Conservation (phyloP, 2,329 filamentous ascomycete species). For the Lecanosticta acicola region DNA sequence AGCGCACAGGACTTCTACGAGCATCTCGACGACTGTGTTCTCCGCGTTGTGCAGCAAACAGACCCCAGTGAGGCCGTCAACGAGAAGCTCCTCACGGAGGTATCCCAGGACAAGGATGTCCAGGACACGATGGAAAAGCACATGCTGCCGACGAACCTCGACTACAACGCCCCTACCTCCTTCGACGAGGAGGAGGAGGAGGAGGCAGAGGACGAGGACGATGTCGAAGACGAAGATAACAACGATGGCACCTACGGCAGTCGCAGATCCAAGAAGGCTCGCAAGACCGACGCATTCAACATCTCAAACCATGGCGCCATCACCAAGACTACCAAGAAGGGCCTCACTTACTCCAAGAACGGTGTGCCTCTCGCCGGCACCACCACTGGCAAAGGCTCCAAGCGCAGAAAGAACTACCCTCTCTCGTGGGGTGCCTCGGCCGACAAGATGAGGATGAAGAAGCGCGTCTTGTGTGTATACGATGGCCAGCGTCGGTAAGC, state of each 20-base stretch:
- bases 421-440: conserved; percentile 88
- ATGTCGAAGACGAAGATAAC: conserved; percentile 47
- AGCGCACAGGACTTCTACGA: conserved; percentile 97
- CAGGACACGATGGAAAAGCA: conserved; percentile 55
- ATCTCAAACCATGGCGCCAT: conserved; percentile 35
- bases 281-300: conserved; percentile 40
- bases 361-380: conserved; percentile 56
- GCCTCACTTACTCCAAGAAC: conserved; percentile 71
- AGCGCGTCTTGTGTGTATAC: conserved; percentile 88
- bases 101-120: conserved; percentile 55
- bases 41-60: conserved; percentile 57
- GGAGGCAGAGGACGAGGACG: conserved; percentile 56
- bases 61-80: conserved; percentile 55
- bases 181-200: conserved; percentile 53
- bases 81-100: conserved; percentile 50
- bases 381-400: conserved; percentile 55
- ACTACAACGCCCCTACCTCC: conserved; percentile 36
- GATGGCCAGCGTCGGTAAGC: conserved; percentile 63
- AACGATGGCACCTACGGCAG: conserved; percentile 52
- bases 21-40: conserved; percentile 71
- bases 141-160: conserved; percentile 47
- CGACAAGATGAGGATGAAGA: conserved; percentile 97
- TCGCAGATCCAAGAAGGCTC: conserved; percentile 40
- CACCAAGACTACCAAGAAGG: conserved; percentile 53
- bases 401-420: conserved; percentile 90